Base-by-base conservation (phyloP, 345 rosid species). In the Zanthoxylum bungeanum region DNA sequence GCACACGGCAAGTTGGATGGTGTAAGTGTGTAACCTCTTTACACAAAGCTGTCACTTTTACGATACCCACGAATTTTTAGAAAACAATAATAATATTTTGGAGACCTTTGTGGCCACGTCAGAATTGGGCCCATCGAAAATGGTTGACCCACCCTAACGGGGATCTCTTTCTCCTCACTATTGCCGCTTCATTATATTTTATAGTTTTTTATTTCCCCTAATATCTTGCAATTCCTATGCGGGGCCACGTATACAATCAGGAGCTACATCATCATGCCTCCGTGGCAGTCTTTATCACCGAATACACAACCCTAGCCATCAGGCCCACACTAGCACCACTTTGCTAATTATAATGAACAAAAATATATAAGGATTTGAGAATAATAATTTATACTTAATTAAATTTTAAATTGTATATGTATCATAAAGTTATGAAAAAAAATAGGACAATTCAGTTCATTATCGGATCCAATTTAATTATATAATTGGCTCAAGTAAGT, bases 61-160 rank as follows among this genome's bases (percentile, higher is more conserved):
- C 44, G 37, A 21, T 4, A 30, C 40, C 69, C 66, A 24, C 36
- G 46, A 39, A 61, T 63, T 37, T 37, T 36, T 9, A 40, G 12
- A 39, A 44, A 44, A 14, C 36, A 71, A 21, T 36, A 69, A 30
- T 58, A 49, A 66, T 46, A 10, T 55, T 77, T 49, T 66, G 47
- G 17, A 60, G 51, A 80, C 76, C 73, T 21, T 21, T 25, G 72
- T 75, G 65, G 86, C 92, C 98, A 88, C 89, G 86, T 87, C 79
- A 71, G 79, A 76, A 1, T 1, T 0, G 77, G 79, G 42, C 78
- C 88, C 83, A 37, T 76, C 21, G 27, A 65, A 58, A 76, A 76
- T 21, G 83, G 77, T 79, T 78, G 84, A 81, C 88, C 88, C 86
- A 79, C 85, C 75, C 79, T 47, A 68, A 75, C 52, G 62, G n/a